Base-by-base conservation (phyloP, 2,329 filamentous ascomycete species). In the Ascomycota sp. region DNA sequence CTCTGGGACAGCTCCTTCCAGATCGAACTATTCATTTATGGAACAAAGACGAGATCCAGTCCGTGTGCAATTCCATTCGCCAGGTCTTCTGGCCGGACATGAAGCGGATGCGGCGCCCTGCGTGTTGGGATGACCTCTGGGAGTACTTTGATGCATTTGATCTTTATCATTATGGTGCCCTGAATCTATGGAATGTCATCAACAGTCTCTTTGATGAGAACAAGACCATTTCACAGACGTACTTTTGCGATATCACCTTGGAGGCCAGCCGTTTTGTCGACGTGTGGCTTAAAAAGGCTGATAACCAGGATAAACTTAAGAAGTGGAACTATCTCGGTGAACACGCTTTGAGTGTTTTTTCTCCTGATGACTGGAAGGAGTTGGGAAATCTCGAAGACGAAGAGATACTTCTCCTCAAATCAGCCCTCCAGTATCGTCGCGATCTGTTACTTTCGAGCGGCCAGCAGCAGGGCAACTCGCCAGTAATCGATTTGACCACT, bases 131-230 rank as follows among this genome's bases (percentile, higher is more conserved):
- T 27, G 55, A 61, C 24, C 44, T 67, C 16, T 64, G 58, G 48
- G 41, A 45, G 2, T 66, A 59, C 40, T 68, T 61, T 32, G 63
- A 67, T 39, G 51, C 54, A 1, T 37, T 45, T 8, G 63, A 67
- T 33, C 47, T 68, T 25, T 67, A 61, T 43, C 32, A 51, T 27
- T 48, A 55, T 9, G 64, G 64, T 7, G 57, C 56, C 0, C 47
- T 56, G 38, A 68, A 68, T 38, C 47, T 66, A 9, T 62, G 56
- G 55, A 58, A 57, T 24, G 50, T 66, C 27, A 40, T 63, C 31
- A 51, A 55, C 25, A 50, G 53, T 7, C 43, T 65, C 2, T 45
- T 43, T 29, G 47, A 50, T 11, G 58, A 63, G 42, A 64, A 62
- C 25, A 36, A 43, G 27, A 43, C 47, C 9, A 50, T 58, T 27